phyloP scores from a whole-genome alignment of 1,139 yeast species.

The Meyerozyma carpophila region DNA sequence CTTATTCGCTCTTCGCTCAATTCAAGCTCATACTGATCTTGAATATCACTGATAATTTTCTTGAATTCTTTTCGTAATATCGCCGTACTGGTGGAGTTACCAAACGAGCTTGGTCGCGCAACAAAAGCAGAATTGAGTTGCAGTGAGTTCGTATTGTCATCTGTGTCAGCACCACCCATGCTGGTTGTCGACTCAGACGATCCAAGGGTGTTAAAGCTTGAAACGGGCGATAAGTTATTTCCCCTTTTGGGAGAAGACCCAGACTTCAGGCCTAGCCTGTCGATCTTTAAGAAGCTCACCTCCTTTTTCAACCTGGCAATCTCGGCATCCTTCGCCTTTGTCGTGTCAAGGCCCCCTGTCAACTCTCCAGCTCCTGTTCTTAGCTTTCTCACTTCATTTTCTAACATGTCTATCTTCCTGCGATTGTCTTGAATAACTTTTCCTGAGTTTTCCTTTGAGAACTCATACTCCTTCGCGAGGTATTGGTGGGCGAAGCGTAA shows the following conservation, averaged over 20 bases:
- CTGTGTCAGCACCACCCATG: background rate
- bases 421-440: slow-evolving; percentile 46
- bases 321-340: slow-evolving; percentile 41
- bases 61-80: slow-evolving; percentile 69
- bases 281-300: slow-evolving; percentile 44
- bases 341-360: slow-evolving; percentile 10
- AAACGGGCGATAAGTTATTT: slow-evolving; percentile 3
- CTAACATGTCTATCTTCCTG: slow-evolving; percentile 37
- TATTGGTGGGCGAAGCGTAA: slow-evolving; percentile 61
- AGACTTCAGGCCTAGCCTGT: slow-evolving; percentile 33
- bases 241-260: background rate
- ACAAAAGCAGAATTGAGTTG: slow-evolving; percentile 3
- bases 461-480: slow-evolving; percentile 54
- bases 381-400: slow-evolving; percentile 34
- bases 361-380: slow-evolving; percentile 6
- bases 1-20: slow-evolving; percentile 53
- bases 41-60: slow-evolving; percentile 59
- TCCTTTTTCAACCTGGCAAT: slow-evolving; percentile 43
- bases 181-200: slow-evolving; percentile 4
- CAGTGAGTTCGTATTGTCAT: background rate
- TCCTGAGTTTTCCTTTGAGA: slow-evolving; percentile 46
- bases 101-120: slow-evolving; percentile 19
- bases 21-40: slow-evolving; percentile 55
- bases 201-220: slow-evolving; percentile 5
- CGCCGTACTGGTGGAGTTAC: slow-evolving; percentile 27